Evolutionary conservation across 805 yeast genomes (phyloP).

Genomic region (Hermanozyma aechmeae): DNA sequence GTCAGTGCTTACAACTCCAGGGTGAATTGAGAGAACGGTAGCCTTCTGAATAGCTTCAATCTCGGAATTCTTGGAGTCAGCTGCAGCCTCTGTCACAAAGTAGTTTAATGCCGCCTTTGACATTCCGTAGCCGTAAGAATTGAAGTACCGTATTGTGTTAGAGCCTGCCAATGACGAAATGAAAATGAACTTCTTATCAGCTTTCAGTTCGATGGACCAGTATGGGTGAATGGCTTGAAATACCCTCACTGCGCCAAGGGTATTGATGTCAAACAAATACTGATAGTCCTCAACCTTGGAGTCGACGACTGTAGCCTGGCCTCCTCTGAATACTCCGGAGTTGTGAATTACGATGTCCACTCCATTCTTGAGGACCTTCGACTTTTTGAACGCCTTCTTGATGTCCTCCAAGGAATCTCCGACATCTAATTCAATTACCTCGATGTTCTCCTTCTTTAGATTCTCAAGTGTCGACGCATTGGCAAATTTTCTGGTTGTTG

Average conservation of each 20-base stretch:
- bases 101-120: conserved; percentile 31
- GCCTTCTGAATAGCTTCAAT: conserved; percentile 7
- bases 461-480: conserved; percentile 5
- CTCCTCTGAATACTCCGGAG: conserved; percentile 15
- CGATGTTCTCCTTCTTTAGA: not conserved
- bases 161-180: conserved; percentile 17
- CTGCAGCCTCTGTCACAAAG: conserved; percentile 14
- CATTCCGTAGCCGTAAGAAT: conserved; percentile 20
- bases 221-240: conserved; percentile 18
- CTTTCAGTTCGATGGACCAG: conserved; percentile 7
- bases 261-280: conserved; percentile 14
- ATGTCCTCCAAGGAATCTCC: not conserved
- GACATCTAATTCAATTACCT: conserved; percentile 1
- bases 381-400: conserved; percentile 1
- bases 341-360: conserved; percentile 16
- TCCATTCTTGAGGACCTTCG: conserved; percentile 6
- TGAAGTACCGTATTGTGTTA: conserved; percentile 3
- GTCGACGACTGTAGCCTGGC: no score
- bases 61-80: conserved; percentile 14
- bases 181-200: conserved; percentile 14
- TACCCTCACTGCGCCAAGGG: conserved; percentile 19
- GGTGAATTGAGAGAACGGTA: conserved; percentile 21
- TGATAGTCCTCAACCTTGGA: conserved; percentile 4
- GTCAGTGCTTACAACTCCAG: conserved; percentile 32
- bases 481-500: conserved; percentile 7